Percentiles rank a stretch among this genome's conserved stretches.
These are phyloP conservation scores for Basidiobolus meristosporus DNA, from an alignment of 371 early-diverging fungal genomes.

Conservation along the genomic window DNA sequence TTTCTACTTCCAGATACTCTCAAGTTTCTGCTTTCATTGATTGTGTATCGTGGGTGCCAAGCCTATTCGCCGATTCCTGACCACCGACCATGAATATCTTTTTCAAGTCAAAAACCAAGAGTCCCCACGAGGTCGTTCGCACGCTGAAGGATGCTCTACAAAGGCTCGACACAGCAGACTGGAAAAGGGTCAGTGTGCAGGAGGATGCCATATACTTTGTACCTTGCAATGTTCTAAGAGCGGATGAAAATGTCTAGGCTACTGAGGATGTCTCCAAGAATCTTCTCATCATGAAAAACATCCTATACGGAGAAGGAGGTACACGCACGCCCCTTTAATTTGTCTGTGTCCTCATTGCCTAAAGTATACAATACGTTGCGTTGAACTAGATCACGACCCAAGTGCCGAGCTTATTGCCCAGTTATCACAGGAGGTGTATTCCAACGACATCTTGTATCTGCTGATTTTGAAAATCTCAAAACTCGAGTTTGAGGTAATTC, in stretches of 20 bases:
- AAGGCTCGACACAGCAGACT: slow-evolving; percentile 44
- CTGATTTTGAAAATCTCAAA: slow-evolving; percentile 67
- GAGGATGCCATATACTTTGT: too few species aligned
- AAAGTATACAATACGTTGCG: too few species aligned
- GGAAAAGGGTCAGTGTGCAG: slow-evolving; percentile 17
- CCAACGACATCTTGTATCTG: slow-evolving; percentile 64
- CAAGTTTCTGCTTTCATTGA: too few species aligned
- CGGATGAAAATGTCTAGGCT: too few species aligned
- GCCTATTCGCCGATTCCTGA: too few species aligned
- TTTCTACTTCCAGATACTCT: too few species aligned
- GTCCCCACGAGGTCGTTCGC: slow-evolving; percentile 75
- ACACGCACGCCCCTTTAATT: slow-evolving; percentile 4
- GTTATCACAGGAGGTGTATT: slow-evolving; percentile 85
- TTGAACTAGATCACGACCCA: slow-evolving; percentile 53
- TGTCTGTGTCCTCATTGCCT: too few species aligned
- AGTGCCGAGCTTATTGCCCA: slow-evolving; percentile 82
- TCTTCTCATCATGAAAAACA: slow-evolving; percentile 72
- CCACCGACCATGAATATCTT: slow-evolving; percentile 51
- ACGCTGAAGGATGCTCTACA: slow-evolving; percentile 63
- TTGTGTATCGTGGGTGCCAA: too few species aligned
- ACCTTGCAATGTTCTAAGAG: too few species aligned
- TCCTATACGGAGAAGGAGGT: slow-evolving; percentile 86
- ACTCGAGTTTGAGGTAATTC: slow-evolving; percentile 79
- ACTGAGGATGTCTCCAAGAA: slow-evolving; percentile 91
- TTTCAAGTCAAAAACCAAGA: slow-evolving; percentile 74